These are phyloP conservation scores for Serendipita sp. DNA, from an alignment of 768 basidiomycete genomes.

Conservation along the genomic window DNA sequence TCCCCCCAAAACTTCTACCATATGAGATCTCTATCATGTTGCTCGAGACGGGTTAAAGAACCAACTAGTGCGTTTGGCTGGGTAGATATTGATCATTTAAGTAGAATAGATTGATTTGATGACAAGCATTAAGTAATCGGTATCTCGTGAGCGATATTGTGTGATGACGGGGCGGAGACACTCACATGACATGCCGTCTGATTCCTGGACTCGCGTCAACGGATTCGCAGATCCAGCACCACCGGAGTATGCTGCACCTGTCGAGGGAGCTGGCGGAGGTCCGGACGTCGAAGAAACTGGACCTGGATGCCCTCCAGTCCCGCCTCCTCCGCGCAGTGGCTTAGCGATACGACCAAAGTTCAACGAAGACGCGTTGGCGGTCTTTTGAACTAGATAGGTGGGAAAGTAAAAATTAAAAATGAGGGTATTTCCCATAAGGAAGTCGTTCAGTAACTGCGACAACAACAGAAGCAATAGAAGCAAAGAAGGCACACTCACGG, in stretches of 20 bases:
- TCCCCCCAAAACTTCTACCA: too few species aligned
- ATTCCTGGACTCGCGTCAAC: constrained; percentile 59
- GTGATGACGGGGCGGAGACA: background rate
- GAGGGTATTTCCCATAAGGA: background rate
- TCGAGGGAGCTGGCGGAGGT: constrained; percentile 25
- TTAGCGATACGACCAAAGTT: constrained; percentile 93
- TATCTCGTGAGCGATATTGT: too few species aligned
- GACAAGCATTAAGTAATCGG: too few species aligned
- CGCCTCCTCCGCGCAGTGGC: constrained; percentile 81
- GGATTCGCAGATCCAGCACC: constrained; percentile 44
- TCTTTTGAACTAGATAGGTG: constrained; percentile 50
- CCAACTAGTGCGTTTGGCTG: constrained; percentile 86
- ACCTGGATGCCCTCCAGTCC: too few species aligned
- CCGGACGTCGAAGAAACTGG: constrained; percentile 17
- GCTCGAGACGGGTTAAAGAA: constrained; percentile 38
- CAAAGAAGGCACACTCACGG: constrained; percentile 35
- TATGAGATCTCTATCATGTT: too few species aligned
- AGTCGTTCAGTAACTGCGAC: constrained; percentile 7
- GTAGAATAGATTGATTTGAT: too few species aligned
- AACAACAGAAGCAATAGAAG: background rate
- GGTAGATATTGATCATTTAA: constrained; percentile 11
- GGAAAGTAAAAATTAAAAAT: background rate
- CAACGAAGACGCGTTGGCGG: constrained; percentile 49
- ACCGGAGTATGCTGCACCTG: constrained; percentile 23
- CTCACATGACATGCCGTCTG: constrained; percentile 31